Evolutionary conservation across 2,329 filamentous ascomycete species (phyloP), one percentile per base, ranked within the genome.

Genomic region (Simplicillium aogashimaense): DNA sequence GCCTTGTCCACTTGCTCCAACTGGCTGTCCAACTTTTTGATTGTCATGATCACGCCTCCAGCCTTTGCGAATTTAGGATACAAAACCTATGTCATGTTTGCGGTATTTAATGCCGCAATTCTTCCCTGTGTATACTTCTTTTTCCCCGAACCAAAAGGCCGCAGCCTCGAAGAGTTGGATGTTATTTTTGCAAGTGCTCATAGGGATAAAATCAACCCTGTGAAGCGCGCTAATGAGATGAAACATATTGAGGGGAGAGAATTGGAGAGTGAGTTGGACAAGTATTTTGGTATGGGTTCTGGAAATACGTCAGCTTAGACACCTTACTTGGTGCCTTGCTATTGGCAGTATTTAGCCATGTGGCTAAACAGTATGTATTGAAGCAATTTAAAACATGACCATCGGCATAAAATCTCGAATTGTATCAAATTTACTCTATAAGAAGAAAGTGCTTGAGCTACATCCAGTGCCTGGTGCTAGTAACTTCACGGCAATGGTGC

Each of bases 151-250:
- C 75, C 73, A 14, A 64, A 67, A 50, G 53, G 57, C 46, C 69
- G 73, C 7, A 74, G 67, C 12, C 65, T 84, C 28, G 81, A 85
- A 56, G 81, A 85, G 54, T 77, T 86, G 58, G 81, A 86, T 51
- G 67, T 74, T 42, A 78, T 85, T 6, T 43, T 41, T 36, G 53
- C 51, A 11, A 49, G 49, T 17, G 53, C 53, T 7, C 45, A 54
- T 32, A 36, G 36, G n/a, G 52, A 55, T 34, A 45, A 42, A 3
- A 47, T 53, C 15, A 53, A 44, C 8, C 53, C 53, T 0, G 53
- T 56, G 31, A 54, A 53, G 43, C 35, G 48, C 10, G 45, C 53
- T 13, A 53, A 41, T 38, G 48, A 55, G 36, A 55, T 55, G 53
- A 41, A 50, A 1, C 47, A 46, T 3, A 52, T 52, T 34, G 48